A percentile compares a stretch with the other conserved stretches of the same genome.
Conservation (phyloP, 129 eudicot species). For the Saussurea involucrata region DNA sequence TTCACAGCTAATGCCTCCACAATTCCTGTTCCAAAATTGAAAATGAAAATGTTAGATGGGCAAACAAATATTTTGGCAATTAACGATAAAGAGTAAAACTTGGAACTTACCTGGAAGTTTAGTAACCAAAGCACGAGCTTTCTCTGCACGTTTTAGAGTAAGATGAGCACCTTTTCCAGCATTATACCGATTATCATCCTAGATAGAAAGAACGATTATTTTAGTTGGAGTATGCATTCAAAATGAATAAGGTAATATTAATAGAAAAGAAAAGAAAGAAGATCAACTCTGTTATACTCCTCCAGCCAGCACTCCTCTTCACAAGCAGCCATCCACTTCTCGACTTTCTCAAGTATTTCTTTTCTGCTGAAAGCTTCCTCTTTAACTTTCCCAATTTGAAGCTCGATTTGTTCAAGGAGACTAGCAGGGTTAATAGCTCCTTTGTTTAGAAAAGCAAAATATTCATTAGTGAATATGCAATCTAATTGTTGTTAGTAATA, state of each 20-base stretch:
- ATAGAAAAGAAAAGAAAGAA: constrained; percentile 4
- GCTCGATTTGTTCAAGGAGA: constrained; percentile 86
- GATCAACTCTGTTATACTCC: constrained; percentile 72
- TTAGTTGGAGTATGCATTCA: constrained; percentile 5
- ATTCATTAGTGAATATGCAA: constrained; percentile 12
- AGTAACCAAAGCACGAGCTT: constrained; percentile 85
- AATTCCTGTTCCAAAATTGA: constrained; percentile 59
- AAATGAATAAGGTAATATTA: constrained; percentile 7
- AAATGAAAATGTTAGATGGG: neutral
- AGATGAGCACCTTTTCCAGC: constrained; percentile 98
- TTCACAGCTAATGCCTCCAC: constrained; percentile 74
- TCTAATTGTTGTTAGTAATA: neutral
- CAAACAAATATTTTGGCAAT: neutral
- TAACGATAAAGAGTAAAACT: neutral
- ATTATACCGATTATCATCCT: constrained; percentile 95
- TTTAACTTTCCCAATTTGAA: constrained; percentile 66
- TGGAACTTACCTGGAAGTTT: constrained; percentile 83
- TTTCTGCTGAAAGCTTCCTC: constrained; percentile 90
- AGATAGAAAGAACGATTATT: neutral
- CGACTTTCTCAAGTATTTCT: constrained; percentile 87
- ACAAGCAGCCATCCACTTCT: constrained; percentile 84
- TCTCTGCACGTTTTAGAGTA: constrained; percentile 90
- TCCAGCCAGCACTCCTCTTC: constrained; percentile 98
- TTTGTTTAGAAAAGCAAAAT: constrained; percentile 15
- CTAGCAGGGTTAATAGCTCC: constrained; percentile 81